Evolutionary conservation across 805 yeast genomes (phyloP).

Genomic region (Nakazawaea ishiwadae): DNA sequence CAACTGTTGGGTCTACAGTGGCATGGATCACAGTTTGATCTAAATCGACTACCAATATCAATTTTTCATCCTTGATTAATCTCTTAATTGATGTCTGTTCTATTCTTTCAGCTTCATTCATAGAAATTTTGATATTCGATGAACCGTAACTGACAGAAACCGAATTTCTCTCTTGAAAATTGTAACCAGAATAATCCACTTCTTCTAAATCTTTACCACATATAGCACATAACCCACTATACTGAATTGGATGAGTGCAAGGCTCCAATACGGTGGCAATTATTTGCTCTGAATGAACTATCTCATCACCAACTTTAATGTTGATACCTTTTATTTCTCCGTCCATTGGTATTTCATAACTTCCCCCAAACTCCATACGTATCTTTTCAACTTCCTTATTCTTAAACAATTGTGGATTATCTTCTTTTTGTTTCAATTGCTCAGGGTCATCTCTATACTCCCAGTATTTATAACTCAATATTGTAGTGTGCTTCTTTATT

Average conservation of each 20-base stretch:
- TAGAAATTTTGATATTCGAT: slow-evolving; percentile 75
- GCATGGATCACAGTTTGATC: slow-evolving; percentile 98
- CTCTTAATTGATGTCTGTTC: slow-evolving; percentile 64
- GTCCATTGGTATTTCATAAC: slow-evolving; percentile 79
- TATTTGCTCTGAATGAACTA: slow-evolving; percentile 39
- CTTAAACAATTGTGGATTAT: slow-evolving; percentile 17
- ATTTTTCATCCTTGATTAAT: slow-evolving; percentile 56
- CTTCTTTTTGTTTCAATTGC: slow-evolving; percentile 32
- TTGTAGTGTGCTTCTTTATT: slow-evolving; percentile 46
- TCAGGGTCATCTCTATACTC: slow-evolving; percentile 54
- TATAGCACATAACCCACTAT: slow-evolving; percentile 89
- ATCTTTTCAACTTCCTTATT: slow-evolving; percentile 37
- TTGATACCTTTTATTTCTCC: slow-evolving; percentile 55
- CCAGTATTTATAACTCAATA: slow-evolving; percentile 63
- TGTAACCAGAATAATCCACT: slow-evolving; percentile 69
- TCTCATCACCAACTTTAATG: slow-evolving; percentile 55
- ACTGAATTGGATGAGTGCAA: slow-evolving; percentile 89
- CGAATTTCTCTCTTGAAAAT: slow-evolving; percentile 70
- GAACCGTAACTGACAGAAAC: slow-evolving; percentile 88
- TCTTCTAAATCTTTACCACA: slow-evolving; percentile 81
- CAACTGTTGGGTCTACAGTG: slow-evolving; percentile 95
- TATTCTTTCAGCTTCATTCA: slow-evolving; percentile 80
- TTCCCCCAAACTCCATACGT: slow-evolving; percentile 64
- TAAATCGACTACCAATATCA: slow-evolving; percentile 90
- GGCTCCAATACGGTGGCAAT: slow-evolving; percentile 68